These are phyloP conservation scores for Leccinellum albellum DNA, from an alignment of 768 basidiomycete species.

Conservation along the genomic window DNA sequence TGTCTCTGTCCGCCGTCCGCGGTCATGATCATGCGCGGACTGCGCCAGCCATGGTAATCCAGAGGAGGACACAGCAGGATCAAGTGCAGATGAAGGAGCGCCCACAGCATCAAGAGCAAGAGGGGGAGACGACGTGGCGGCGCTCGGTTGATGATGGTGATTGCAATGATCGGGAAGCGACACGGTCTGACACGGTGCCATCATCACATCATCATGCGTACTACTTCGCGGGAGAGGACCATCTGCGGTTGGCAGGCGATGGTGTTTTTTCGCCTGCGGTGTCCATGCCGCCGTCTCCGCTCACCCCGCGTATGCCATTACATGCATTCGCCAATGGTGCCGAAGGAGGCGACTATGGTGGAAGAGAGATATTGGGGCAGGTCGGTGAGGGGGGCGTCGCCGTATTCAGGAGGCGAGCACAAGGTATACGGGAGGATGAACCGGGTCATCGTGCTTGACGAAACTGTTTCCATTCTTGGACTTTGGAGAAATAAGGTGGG, in stretches of 20 bases:
- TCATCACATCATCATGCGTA: slow-evolving; percentile 32
- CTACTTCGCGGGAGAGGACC: slow-evolving; percentile 50
- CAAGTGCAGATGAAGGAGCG: not conserved
- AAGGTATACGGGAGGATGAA: slow-evolving; percentile 2
- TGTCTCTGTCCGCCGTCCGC: not conserved
- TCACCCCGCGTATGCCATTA: slow-evolving; percentile 38
- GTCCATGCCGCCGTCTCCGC: slow-evolving; percentile 65
- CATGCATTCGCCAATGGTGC: slow-evolving; percentile 1
- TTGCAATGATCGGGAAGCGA: not conserved
- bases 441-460: slow-evolving; percentile 7
- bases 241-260: slow-evolving; percentile 60
- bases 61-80: not conserved
- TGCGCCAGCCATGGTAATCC: not conserved
- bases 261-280: slow-evolving; percentile 70
- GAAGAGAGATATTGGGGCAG: slow-evolving; percentile 1
- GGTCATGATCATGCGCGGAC: not conserved
- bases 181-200: slow-evolving; percentile 20
- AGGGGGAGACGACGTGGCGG: not conserved
- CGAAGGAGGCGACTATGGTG: slow-evolving; percentile 3
- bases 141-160: not conserved
- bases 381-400: slow-evolving; percentile 8
- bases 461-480: not conserved
- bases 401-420: slow-evolving; percentile 20
- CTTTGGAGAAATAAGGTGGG: not conserved
- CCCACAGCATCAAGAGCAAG: not conserved